Base-by-base conservation (phyloP, 371 early-diverging fungal genomes). In the Circinella umbellata region DNA sequence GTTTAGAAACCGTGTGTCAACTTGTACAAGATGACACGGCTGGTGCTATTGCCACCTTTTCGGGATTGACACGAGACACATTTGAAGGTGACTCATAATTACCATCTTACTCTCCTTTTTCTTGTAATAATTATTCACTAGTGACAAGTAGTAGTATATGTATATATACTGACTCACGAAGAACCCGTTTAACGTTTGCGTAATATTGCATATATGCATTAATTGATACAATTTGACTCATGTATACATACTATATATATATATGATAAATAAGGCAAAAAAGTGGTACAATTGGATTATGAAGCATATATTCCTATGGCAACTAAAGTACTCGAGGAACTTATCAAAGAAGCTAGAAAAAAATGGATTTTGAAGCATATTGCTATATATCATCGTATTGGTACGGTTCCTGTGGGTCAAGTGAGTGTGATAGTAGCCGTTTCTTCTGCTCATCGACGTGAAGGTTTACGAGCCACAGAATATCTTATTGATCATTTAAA, bases 401-500 rank as follows among this genome's bases (percentile, higher is more conserved):
- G 94, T 17, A 82, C 74, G 9, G 95, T 95, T 0, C 91, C 93
- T 7, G 93, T 93, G 8, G 94, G 94, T 1, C 88, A 94, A 75
- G 88, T 86, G 14, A 91, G 92, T 73, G 94, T 96, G 4, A 78
- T 94, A 17, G 88, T 96, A 35, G 94, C 93, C 0, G 91, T 89
- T 10, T 91, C 93, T 1, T 89, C 92, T 4, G 89, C 89, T 1
- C 96, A 96, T 72, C 82, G 97, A 17, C 80, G 79, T 17, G 94
- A 92, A 61, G 92, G 92, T 0, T 74, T 96, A 38, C 86, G 87
- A 37, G 92, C 96, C 1, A 88, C 90, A 0, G 87, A 88, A 55
- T 95, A 88, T 83, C 77, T 95, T 59, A 93, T 97, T 68, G 94
- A 97, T 70, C 86, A 89, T 59, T 83, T 97, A 15, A 97, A 97